A percentile compares a stretch with the other conserved stretches of the same genome.
Conservation (phyloP, 129 eudicot genomes). For the Flaveria ramosissima region DNA sequence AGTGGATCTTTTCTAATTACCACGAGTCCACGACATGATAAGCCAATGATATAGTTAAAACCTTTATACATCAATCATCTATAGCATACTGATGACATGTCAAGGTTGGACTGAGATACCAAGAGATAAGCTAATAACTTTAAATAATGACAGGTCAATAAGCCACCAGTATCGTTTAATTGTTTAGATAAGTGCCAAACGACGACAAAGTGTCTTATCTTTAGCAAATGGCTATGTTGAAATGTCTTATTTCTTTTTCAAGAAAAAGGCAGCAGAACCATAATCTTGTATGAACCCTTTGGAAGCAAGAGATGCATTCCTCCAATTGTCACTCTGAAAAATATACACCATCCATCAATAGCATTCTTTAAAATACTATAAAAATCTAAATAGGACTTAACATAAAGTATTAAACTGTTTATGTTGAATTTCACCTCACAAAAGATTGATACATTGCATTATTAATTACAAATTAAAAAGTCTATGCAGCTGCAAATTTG, state of each 20-base stretch:
- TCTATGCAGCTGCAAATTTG: conserved; percentile 6
- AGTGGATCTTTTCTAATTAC: too few species aligned
- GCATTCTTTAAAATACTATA: conserved; percentile 11
- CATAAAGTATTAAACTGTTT: neutral
- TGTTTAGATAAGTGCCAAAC: conserved; percentile 36
- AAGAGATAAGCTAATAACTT: conserved; percentile 24
- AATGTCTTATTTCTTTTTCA: conserved; percentile 41
- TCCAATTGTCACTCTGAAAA: conserved; percentile 73
- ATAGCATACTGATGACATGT: conserved; percentile 24
- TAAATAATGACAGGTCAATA: conserved; percentile 24
- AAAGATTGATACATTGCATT: conserved; percentile 37
- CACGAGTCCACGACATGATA: neutral
- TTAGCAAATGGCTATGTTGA: conserved; percentile 37
- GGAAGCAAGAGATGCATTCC: conserved; percentile 66
- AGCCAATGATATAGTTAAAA: conserved; percentile 11
- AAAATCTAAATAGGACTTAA: neutral
- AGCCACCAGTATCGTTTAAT: conserved; percentile 23
- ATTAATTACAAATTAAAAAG: conserved; percentile 36
- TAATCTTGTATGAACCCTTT: conserved; percentile 55
- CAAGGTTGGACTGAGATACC: conserved; percentile 30
- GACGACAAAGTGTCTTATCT: conserved; percentile 39
- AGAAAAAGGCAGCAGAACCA: conserved; percentile 47
- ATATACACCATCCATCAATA: conserved; percentile 57
- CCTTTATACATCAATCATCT: conserved; percentile 29
- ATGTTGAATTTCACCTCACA: conserved; percentile 29